Evolutionary conservation across 495 filamentous ascomycete genomes (phyloP), one percentile per base, ranked within the genome.

Genomic region (Cercophora scortea): DNA sequence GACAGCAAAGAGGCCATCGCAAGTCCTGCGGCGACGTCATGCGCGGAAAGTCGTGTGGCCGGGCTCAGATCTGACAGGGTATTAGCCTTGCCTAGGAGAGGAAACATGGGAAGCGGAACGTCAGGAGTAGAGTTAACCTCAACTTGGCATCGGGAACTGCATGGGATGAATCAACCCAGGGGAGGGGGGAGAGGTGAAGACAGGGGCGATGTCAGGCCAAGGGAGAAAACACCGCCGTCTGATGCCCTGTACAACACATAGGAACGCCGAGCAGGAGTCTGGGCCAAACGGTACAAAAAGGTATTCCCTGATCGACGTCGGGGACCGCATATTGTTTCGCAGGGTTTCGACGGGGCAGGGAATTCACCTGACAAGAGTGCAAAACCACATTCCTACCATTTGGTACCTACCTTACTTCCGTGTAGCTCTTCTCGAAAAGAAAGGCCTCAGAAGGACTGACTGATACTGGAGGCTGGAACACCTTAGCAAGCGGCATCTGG

Each of bases 281-380:
- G 48, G 39, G 32, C 19, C 48, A 50, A 18, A 50, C 18, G 6
- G 17, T 40, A 38, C 25, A 39, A 39, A 49, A 49, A 50, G 17
- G 38, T 6, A 52, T 60, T 62, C 61, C 67, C 64, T 73, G 70
- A 75, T 73, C 69, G 60, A 53, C 71, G 53, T 47, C 65, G 45
- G 63, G 65, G 64, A 53, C 63, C 48, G 47, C 15, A 48, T 47
- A 48, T 54, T 53, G 65, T 68, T 64, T 68, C 61, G 58, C 55
- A 50, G 50, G 47, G 65, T 66, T 64, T 68, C 61, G 63, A 61
- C 53, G 47, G 36, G 54, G 51, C 54, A 47, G 8, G 41, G 41
- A 45, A 45, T 25, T 25, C 25, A 25, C 25, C 25, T 25, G 25
- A 25, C 25, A 25, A 5, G 25, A 25, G 2, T 25, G 25, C 2